Evolutionary conservation across 2,329 filamentous ascomycete species (phyloP).

Genomic region (Penicillium psychrosexuale): DNA sequence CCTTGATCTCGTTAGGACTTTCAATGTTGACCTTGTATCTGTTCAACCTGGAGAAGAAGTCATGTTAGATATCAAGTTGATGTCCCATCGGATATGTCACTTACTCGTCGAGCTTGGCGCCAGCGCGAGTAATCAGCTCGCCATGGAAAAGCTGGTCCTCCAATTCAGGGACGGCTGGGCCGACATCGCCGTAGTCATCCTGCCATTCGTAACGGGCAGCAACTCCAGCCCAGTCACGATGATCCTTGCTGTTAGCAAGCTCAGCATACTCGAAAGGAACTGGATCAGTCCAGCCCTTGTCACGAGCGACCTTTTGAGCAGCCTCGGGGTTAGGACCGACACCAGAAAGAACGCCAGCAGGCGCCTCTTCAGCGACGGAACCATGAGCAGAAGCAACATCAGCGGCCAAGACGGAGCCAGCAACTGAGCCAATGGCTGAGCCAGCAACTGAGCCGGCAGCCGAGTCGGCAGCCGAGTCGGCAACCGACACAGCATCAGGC

Average conservation of each 20-base stretch:
- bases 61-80: neutral
- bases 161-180: slow-evolving; percentile 65
- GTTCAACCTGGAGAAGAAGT: slow-evolving; percentile 11
- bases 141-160: slow-evolving; percentile 71
- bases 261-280: slow-evolving; percentile 37
- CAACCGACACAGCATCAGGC: neutral
- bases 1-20: slow-evolving; percentile 7
- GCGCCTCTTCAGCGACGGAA: neutral
- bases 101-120: slow-evolving; percentile 63
- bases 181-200: slow-evolving; percentile 82
- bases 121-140: slow-evolving; percentile 51
- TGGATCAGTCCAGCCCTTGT: slow-evolving; percentile 40
- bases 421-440: no score
- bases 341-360: neutral
- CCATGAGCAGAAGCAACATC: neutral
- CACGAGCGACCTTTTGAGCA: slow-evolving; percentile 26
- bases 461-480: neutral
- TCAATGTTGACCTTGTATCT: slow-evolving; percentile 7
- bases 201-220: slow-evolving; percentile 77
- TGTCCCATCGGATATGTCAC: slow-evolving; percentile 23
- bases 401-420: neutral
- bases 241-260: slow-evolving; percentile 27
- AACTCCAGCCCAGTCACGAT: slow-evolving; percentile 52
- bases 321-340: slow-evolving; percentile 18
- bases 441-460: no score